Evolutionary conservation across 208 protist genomes (phyloP).

Genomic region (Leishmania aethiopica): DNA sequence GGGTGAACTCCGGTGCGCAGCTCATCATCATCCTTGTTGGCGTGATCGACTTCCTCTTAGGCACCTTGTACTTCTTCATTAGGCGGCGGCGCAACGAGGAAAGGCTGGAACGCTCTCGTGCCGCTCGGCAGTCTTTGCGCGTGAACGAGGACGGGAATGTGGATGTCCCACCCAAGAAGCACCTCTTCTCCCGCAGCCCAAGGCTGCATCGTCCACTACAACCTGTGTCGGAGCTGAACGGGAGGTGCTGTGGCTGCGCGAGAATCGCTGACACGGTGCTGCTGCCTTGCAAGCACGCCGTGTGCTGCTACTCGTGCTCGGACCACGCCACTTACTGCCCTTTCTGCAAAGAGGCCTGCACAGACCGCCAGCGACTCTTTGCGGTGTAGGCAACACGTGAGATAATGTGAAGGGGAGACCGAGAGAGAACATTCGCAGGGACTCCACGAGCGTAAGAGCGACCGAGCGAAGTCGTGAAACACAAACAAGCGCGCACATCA

Average conservation of each 20-base stretch:
- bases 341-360: conserved; percentile 43
- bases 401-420: not conserved
- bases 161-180: conserved; percentile 5
- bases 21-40: conserved; percentile 39
- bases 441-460: not conserved
- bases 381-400: conserved; percentile 17
- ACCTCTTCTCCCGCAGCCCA: conserved; percentile 24
- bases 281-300: conserved; percentile 54
- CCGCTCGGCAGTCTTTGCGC: conserved; percentile 16
- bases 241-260: conserved; percentile 55
- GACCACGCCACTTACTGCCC: conserved; percentile 47
- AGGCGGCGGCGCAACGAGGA: conserved; percentile 30
- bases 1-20: conserved; percentile 29
- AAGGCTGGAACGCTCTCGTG: conserved; percentile 33
- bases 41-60: conserved; percentile 32
- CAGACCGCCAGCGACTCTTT: conserved; percentile 40
- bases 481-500: not conserved
- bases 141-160: conserved; percentile 33
- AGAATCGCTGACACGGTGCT: conserved; percentile 45
- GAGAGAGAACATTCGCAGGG: not conserved
- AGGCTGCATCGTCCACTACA: conserved; percentile 19
- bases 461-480: not conserved
- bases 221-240: conserved; percentile 43
- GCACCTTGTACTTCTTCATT: conserved; percentile 36
- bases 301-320: conserved; percentile 50